Conservation (phyloP, 73 alveolate genomes). For the Paramecium primaurelia region DNA sequence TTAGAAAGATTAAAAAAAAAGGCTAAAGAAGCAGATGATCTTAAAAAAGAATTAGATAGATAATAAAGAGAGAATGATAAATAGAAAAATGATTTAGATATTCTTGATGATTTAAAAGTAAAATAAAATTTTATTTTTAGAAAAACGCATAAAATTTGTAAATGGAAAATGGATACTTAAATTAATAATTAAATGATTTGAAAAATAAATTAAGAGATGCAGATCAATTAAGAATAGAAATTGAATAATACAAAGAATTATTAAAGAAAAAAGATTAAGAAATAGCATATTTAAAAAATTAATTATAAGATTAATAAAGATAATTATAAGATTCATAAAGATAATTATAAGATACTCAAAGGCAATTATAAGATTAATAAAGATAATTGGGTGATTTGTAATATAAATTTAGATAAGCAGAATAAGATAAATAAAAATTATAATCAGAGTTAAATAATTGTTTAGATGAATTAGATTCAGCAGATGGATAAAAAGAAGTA, state of each 20-base stretch:
- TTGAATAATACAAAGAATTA: not conserved
- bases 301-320: not conserved
- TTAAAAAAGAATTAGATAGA: not conserved
- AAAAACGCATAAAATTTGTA: not conserved
- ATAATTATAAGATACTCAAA: not conserved
- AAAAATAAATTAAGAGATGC: not conserved
- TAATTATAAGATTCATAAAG: not conserved
- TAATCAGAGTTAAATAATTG: not conserved
- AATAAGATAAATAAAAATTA: not conserved
- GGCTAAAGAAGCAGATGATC: constrained; percentile 39
- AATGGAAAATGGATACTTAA: not conserved
- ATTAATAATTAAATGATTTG: not conserved
- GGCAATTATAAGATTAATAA: not conserved
- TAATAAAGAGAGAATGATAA: not conserved
- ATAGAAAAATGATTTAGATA: not conserved
- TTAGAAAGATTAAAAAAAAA: constrained; percentile 7
- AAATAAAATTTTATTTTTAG: not conserved
- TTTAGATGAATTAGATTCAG: not conserved
- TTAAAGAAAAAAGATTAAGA: not conserved
- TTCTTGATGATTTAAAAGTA: not conserved
- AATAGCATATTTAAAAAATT: not conserved
- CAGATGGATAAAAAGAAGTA: not conserved
- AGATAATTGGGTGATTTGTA: not conserved
- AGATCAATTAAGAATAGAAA: not conserved
- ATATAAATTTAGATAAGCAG: not conserved